Evolutionary conservation across 1,284 basidiomycete species (phyloP).

Genomic region (Rhodotorula sp.): DNA sequence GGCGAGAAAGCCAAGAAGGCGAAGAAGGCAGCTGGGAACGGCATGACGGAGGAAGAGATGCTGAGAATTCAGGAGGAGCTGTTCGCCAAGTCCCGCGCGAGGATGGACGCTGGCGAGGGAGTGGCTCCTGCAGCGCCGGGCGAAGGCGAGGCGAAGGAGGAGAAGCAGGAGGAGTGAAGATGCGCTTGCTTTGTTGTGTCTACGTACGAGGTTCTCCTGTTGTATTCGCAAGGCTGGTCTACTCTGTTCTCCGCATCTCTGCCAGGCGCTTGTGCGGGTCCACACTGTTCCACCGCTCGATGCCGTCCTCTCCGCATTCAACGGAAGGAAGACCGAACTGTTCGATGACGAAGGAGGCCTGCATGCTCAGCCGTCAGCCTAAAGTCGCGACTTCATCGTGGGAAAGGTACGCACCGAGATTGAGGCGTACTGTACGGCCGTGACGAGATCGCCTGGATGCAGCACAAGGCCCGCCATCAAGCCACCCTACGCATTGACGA

Average conservation of each 20-base stretch:
- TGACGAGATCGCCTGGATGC: slow-evolving; percentile 20
- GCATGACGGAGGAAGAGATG: slow-evolving; percentile 87
- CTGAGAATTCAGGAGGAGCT: slow-evolving; percentile 81
- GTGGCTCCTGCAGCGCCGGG: neutral
- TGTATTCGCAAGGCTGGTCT: neutral
- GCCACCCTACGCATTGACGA: slow-evolving; percentile 54
- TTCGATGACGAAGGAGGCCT: slow-evolving; percentile 73
- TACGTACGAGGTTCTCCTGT: slow-evolving; percentile 3
- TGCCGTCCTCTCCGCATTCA: neutral
- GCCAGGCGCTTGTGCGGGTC: slow-evolving; percentile 24
- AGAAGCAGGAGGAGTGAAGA: neutral
- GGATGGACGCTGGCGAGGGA: slow-evolving; percentile 51
- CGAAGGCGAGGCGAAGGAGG: neutral
- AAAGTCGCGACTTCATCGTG: neutral
- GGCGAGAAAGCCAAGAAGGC: slow-evolving; percentile 69
- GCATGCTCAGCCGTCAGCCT: neutral
- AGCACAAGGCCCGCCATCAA: slow-evolving; percentile 41
- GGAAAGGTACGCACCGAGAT: slow-evolving; percentile 3
- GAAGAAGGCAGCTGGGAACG: slow-evolving; percentile 73
- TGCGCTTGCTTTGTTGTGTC: neutral
- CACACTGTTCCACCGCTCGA: slow-evolving; percentile 37
- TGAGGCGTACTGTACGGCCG: slow-evolving; percentile 17
- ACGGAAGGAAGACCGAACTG: slow-evolving; percentile 53
- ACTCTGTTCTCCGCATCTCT: slow-evolving; percentile 17
- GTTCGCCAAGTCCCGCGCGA: slow-evolving; percentile 76